Conservation (phyloP, 2,329 filamentous ascomycete genomes). For the Aspergillus aculeatinus region DNA sequence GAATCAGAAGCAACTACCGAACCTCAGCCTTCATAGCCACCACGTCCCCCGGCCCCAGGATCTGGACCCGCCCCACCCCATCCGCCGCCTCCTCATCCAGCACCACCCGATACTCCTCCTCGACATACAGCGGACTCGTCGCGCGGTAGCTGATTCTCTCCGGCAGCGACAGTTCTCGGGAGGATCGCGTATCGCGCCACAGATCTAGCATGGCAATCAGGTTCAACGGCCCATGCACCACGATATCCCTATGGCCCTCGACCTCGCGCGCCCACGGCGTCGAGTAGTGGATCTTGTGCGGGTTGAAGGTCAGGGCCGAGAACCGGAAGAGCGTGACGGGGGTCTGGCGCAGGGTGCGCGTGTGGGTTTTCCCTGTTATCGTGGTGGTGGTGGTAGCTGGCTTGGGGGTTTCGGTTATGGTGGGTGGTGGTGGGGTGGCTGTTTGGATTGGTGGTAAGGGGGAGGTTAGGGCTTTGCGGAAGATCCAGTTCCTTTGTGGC, state of each 20-base stretch:
- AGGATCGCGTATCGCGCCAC: constrained; percentile 40
- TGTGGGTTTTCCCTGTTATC: constrained; percentile 25
- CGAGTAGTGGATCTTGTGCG: constrained; percentile 48
- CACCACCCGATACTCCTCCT: constrained; percentile 48
- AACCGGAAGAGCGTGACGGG: constrained; percentile 46
- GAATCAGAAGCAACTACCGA: background rate
- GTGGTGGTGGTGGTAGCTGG: constrained; percentile 7
- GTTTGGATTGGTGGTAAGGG: constrained; percentile 10
- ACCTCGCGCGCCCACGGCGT: constrained; percentile 45
- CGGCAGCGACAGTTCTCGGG: constrained; percentile 31
- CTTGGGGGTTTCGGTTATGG: constrained; percentile 10
- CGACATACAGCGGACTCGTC: constrained; percentile 51
- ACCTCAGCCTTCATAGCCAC: constrained; percentile 44
- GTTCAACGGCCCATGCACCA: constrained; percentile 47
- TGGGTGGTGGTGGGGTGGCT: constrained; percentile 8
- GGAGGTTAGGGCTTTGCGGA: constrained; percentile 39
- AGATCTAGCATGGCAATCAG: constrained; percentile 45
- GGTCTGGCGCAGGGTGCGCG: constrained; percentile 37
- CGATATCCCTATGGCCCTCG: constrained; percentile 44
- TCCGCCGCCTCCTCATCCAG: constrained; percentile 37
- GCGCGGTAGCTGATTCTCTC: constrained; percentile 49
- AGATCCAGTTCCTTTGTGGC: constrained; percentile 44
- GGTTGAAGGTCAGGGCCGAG: constrained; percentile 47
- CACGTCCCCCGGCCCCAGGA: constrained; percentile 31
- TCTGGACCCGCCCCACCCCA: constrained; percentile 33